These are phyloP conservation scores for Coemansia guatemalensis DNA, from an alignment of 192 early-diverging fungal genomes.

Conservation along the genomic window DNA sequence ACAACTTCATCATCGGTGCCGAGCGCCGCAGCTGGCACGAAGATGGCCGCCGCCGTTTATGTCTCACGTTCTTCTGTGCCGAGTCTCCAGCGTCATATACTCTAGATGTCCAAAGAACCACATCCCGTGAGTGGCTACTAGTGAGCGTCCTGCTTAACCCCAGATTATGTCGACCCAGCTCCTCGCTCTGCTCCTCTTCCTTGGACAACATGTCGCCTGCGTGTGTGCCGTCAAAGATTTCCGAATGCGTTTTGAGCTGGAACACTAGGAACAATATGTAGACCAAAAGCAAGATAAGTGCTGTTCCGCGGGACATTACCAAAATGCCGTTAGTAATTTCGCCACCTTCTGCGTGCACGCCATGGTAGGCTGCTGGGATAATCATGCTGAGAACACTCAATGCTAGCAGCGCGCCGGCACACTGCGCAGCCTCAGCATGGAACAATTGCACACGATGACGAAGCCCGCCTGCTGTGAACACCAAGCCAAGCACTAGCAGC, in stretches of 20 bases:
- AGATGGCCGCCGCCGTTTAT: constrained; percentile 5
- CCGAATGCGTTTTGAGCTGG: constrained; percentile 82
- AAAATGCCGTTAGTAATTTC: constrained; percentile 57
- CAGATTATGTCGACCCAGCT: neutral
- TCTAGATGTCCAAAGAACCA: neutral
- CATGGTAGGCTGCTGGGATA: constrained; percentile 69
- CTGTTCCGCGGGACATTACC: constrained; percentile 63
- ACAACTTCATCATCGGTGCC: constrained; percentile 56
- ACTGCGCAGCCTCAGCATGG: constrained; percentile 71
- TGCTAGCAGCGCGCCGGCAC: constrained; percentile 64
- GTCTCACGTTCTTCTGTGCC: neutral
- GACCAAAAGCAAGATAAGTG: constrained; percentile 67
- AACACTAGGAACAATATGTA: constrained; percentile 76
- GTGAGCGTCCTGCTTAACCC: constrained; percentile 9
- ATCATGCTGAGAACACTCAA: constrained; percentile 66
- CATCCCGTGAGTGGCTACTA: neutral
- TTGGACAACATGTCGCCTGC: constrained; percentile 1
- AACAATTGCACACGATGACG: constrained; percentile 65
- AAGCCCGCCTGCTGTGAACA: constrained; percentile 82
- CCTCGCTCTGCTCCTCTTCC: too few relatives aligned
- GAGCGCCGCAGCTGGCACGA: constrained; percentile 22
- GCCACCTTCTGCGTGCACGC: constrained; percentile 48
- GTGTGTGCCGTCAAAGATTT: constrained; percentile 47
- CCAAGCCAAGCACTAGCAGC: constrained; percentile 83
- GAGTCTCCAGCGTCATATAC: neutral